Conservation (phyloP, 768 basidiomycete genomes). For the Phylloporus sp. region DNA sequence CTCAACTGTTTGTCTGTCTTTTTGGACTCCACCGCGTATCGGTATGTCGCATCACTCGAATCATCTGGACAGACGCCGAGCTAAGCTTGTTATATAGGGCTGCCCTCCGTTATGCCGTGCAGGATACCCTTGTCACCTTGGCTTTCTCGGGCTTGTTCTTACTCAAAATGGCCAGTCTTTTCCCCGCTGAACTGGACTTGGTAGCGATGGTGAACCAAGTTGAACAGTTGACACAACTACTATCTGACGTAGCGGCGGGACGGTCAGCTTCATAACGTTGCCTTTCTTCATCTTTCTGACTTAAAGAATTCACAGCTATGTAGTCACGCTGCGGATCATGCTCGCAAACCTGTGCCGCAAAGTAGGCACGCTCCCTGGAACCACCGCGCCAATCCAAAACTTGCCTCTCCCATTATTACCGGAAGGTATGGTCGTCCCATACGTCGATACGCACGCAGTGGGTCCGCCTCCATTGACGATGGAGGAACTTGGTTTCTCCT, state of each 20-base stretch:
- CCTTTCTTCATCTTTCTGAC: constrained; percentile 11
- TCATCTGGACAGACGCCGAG: neutral
- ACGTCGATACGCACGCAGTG: constrained; percentile 47
- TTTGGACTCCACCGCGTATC: constrained; percentile 72
- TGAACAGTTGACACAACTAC: constrained; percentile 82
- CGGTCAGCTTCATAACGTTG: constrained; percentile 40
- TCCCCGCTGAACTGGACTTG: constrained; percentile 80
- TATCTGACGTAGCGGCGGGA: constrained; percentile 92
- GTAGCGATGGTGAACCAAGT: constrained; percentile 75
- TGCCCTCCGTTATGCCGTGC: constrained; percentile 88
- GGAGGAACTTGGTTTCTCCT: constrained; percentile 79
- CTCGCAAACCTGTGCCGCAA: constrained; percentile 87
- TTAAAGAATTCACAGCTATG: constrained; percentile 52
- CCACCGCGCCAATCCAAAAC: constrained; percentile 43
- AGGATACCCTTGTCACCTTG: constrained; percentile 87
- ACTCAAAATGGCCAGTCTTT: constrained; percentile 91
- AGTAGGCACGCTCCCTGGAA: constrained; percentile 58
- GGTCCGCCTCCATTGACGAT: constrained; percentile 64
- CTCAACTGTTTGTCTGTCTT: constrained; percentile 81
- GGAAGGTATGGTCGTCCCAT: constrained; percentile 54
- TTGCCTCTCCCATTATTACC: constrained; percentile 51
- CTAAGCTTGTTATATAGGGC: constrained; percentile 43
- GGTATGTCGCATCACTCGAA: constrained; percentile 41
- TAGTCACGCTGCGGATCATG: constrained; percentile 89
- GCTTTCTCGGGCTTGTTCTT: constrained; percentile 90